Evolutionary conservation across 768 basidiomycete genomes (phyloP), one percentile per base, ranked within the genome.

Genomic region (Mycena maculata): DNA sequence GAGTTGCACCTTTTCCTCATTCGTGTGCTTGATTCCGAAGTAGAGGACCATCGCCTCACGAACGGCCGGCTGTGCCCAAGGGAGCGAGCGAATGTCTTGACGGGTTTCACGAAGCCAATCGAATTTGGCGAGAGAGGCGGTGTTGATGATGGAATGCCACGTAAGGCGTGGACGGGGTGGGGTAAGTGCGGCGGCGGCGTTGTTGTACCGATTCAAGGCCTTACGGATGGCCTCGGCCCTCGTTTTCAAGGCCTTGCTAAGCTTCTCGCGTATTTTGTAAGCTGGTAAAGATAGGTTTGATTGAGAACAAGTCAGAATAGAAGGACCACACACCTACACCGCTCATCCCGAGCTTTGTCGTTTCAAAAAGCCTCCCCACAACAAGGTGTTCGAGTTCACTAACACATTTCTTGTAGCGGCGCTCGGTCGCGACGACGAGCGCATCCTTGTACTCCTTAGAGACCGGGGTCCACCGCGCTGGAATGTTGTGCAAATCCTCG

Each of bases 101-200:
- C 60, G 38, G 6, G 59, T 42, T 11, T 65, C 70, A 7, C 70
- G 62, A 12, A 70, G 66, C 1, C 65, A 41, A 38, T 72, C 66
- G 38, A 75, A 75, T 20, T 76, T 69, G 15, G 71, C 65, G 15
- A 76, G 42, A 49, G 52, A n/a, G n/a, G n/a, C n/a, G n/a, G n/a
- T n/a, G n/a, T 63, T 0, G 52, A 60, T 60, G 0, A 78, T 69
- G 11, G 67, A 55, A 4, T 69, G 61, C 69, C 72, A 74, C 10
- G 49, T 15, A 4, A 72, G 61, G 7, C 11, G n/a, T 5, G 9
- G 52, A 20, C 57, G 60, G 2, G 65, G 60, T 11, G 64, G 73
- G 1, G 9, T 42, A 12, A 72, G 45, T 8, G 30, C 8, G 20
- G 4, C 22, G 3, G 69, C 70, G 16, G 70, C 70, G 2, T 3